A percentile compares a stretch with the other conserved stretches of the same genome.
These are phyloP conservation scores for Rhizophora mangle DNA, from an alignment of 345 rosid genomes.

Conservation along the genomic window DNA sequence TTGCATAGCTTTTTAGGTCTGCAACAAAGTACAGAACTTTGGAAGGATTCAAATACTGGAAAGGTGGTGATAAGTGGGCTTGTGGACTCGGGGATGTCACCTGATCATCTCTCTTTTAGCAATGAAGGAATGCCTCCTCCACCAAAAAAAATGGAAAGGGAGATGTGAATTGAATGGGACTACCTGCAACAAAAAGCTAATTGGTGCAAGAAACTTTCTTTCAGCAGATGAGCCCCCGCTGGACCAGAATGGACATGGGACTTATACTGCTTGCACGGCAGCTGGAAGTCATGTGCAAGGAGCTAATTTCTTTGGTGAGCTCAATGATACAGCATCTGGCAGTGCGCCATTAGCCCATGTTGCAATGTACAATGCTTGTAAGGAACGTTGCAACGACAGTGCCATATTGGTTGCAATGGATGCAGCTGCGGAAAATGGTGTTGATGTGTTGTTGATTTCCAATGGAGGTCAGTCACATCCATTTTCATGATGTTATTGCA, in stretches of 20 bases:
- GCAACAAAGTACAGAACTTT: slow-evolving; percentile 5
- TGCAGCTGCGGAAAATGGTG: slow-evolving; percentile 60
- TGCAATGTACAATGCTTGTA: slow-evolving; percentile 62
- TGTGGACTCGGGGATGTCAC: slow-evolving; percentile 19
- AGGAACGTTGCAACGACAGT: slow-evolving; percentile 46
- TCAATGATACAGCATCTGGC: slow-evolving; percentile 34
- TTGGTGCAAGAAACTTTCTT: slow-evolving; percentile 22
- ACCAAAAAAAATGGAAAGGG: slow-evolving; percentile 23
- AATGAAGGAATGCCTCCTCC: slow-evolving; percentile 27
- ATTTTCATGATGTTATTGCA: slow-evolving; percentile 28
- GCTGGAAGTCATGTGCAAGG: too few relatives aligned
- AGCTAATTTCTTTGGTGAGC: too few relatives aligned
- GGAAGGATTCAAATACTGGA: slow-evolving; percentile 15
- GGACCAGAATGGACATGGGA: slow-evolving; percentile 29
- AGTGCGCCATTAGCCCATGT: slow-evolving; percentile 46
- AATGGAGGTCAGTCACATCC: slow-evolving; percentile 35
- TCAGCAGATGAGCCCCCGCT: not conserved
- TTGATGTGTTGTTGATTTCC: slow-evolving; percentile 56
- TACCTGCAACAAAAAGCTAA: slow-evolving; percentile 19
- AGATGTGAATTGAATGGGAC: slow-evolving; percentile 15
- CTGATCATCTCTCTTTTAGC: slow-evolving; percentile 22
- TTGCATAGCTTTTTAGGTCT: slow-evolving; percentile 17
- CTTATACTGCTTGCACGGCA: slow-evolving; percentile 7
- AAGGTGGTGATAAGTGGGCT: slow-evolving; percentile 23
- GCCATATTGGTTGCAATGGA: slow-evolving; percentile 65